A percentile compares a stretch with the other conserved stretches of the same genome.
Conservation (phyloP, 371 early-diverging fungal genomes). For the Mucor indicus region DNA sequence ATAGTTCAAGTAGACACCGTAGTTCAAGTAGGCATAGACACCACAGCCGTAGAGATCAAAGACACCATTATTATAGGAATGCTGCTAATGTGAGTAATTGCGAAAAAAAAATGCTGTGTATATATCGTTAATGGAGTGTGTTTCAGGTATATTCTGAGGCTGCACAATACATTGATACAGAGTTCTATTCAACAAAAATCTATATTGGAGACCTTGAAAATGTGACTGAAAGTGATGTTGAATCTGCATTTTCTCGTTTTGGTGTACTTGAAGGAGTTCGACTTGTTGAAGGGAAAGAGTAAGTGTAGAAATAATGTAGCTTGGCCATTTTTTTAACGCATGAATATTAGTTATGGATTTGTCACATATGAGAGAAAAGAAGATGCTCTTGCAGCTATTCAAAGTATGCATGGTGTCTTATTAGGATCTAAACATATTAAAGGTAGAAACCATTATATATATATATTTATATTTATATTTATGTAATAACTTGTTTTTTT, state of each 20-base stretch:
- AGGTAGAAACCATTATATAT: constrained; percentile 18
- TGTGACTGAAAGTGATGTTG: constrained; percentile 31
- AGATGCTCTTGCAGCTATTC: constrained; percentile 46
- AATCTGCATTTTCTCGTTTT: constrained; percentile 47
- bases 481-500: neutral
- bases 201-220: constrained; percentile 53
- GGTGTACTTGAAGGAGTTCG: constrained; percentile 50
- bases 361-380: constrained; percentile 47
- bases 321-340: neutral
- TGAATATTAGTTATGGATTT: constrained; percentile 44
- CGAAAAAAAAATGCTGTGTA: neutral
- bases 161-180: constrained; percentile 57
- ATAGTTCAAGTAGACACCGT: constrained; percentile 2
- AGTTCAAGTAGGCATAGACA: constrained; percentile 6
- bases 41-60: constrained; percentile 2
- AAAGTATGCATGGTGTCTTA: constrained; percentile 48
- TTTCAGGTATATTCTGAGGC: constrained; percentile 49
- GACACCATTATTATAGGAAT: constrained; percentile 1
- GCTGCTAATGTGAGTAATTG: constrained; percentile 20
- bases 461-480: too few species aligned
- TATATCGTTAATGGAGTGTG: neutral
- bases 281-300: constrained; percentile 61
- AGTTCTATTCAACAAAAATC: constrained; percentile 54
- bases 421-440: constrained; percentile 48
- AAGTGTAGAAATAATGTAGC: neutral